Conservation (phyloP, 768 basidiomycete genomes). For the Daedaleopsis nitida region DNA sequence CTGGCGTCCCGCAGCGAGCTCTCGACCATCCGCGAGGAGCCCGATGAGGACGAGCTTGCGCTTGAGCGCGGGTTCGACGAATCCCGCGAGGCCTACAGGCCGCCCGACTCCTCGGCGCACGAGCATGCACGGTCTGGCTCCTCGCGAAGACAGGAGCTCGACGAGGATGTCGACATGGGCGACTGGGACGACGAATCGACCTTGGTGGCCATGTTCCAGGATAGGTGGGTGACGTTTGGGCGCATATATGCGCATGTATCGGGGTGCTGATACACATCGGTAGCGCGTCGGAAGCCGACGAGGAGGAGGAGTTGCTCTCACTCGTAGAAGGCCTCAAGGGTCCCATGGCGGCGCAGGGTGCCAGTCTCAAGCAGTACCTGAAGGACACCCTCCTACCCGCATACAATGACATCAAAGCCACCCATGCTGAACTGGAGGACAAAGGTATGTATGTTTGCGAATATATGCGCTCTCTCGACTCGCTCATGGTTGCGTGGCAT, state of each 20-base stretch:
- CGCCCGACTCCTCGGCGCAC: neutral
- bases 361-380: slow-evolving; percentile 31
- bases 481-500: neutral
- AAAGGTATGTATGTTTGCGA: slow-evolving; percentile 25
- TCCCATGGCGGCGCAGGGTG: slow-evolving; percentile 30
- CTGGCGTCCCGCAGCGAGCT: slow-evolving; percentile 16
- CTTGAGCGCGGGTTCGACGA: slow-evolving; percentile 6
- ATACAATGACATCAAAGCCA: slow-evolving; percentile 35
- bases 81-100: slow-evolving; percentile 1
- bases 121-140: slow-evolving; percentile 1
- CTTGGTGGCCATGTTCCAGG: slow-evolving; percentile 32
- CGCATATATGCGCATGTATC: neutral
- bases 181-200: slow-evolving; percentile 36
- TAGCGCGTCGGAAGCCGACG: slow-evolving; percentile 22
- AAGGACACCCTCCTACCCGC: slow-evolving; percentile 39
- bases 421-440: slow-evolving; percentile 37
- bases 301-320: slow-evolving; percentile 26
- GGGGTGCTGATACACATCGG: slow-evolving; percentile 15
- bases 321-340: slow-evolving; percentile 29
- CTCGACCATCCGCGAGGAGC: slow-evolving; percentile 21
- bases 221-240: slow-evolving; percentile 23
- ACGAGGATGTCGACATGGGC: slow-evolving; percentile 24
- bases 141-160: neutral
- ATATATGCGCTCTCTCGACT: slow-evolving; percentile 4
- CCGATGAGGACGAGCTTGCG: slow-evolving; percentile 15